Conservation (phyloP, 805 yeast genomes). For the Ascoidea rubescens region DNA sequence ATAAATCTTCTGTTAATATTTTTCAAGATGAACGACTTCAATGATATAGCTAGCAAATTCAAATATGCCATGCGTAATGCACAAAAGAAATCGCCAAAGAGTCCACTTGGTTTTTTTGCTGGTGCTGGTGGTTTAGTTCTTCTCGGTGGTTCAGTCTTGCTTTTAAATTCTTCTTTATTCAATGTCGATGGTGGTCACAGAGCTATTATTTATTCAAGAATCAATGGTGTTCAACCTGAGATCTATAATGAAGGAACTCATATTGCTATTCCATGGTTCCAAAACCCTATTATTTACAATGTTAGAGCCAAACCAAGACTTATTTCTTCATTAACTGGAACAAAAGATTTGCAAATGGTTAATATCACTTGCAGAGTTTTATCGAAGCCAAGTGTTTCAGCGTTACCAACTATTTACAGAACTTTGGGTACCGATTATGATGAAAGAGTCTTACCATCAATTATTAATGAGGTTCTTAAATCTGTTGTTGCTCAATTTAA, state of each 20-base stretch:
- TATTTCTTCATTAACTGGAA: conserved; percentile 91
- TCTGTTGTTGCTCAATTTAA: conserved; percentile 97
- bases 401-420: conserved; percentile 76
- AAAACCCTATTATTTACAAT: conserved; percentile 83
- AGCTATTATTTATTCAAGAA: conserved; percentile 84
- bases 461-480: conserved; percentile 92
- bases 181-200: conserved; percentile 98
- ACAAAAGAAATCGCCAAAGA: conserved; percentile 17
- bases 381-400: conserved; percentile 69
- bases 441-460: conserved; percentile 94
- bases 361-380: conserved; percentile 97
- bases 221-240: conserved; percentile 69
- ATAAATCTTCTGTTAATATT: too few relatives aligned
- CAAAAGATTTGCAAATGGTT: conserved; percentile 98
- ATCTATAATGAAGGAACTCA: conserved; percentile 94
- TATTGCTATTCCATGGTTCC: conserved; percentile 86
- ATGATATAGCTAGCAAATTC: conserved; percentile 34
- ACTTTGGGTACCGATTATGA: conserved; percentile 92
- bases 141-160: conserved; percentile 42
- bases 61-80: conserved; percentile 31
- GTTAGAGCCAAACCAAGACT: conserved; percentile 96
- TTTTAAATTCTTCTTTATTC: conserved; percentile 45
- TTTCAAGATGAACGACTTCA: conserved; percentile 19
- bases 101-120: conserved; percentile 42
- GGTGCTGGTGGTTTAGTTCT: conserved; percentile 50